Evolutionary conservation across 805 yeast genomes (phyloP).

Genomic region (Jamesozyma gamospora): DNA sequence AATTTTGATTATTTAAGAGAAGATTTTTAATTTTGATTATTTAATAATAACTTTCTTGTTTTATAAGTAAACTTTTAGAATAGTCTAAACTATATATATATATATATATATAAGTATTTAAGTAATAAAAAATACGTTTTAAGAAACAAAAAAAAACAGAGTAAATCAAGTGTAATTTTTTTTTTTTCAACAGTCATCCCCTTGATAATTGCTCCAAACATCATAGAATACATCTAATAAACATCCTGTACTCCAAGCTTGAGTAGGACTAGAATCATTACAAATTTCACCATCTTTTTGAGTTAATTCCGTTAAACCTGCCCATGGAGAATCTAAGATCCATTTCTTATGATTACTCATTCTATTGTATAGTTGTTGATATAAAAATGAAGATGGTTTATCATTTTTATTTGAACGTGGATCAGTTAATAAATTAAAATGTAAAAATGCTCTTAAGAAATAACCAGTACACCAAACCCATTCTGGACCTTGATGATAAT

Average conservation of each 20-base stretch:
- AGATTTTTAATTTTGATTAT: too few species aligned
- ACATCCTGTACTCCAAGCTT: constrained; percentile 93
- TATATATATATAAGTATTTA: too few species aligned
- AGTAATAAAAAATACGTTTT: too few species aligned
- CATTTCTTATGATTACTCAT: constrained; percentile 56
- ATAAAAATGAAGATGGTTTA: constrained; percentile 41
- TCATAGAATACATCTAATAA: constrained; percentile 72
- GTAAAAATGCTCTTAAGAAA: constrained; percentile 67
- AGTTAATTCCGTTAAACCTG: constrained; percentile 86
- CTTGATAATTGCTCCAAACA: constrained; percentile 31
- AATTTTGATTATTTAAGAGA: too few species aligned
- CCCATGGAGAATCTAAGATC: constrained; percentile 77
- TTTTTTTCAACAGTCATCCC: constrained; percentile 1
- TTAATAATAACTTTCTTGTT: too few species aligned
- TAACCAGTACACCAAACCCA: constrained; percentile 94
- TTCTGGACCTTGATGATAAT: constrained; percentile 98
- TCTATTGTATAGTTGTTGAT: constrained; percentile 50
- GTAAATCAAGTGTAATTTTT: too few species aligned
- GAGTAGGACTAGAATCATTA: constrained; percentile 84
- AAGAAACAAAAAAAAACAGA: too few species aligned
- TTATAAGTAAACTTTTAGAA: too few species aligned
- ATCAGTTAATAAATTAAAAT: constrained; percentile 38
- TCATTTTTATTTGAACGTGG: constrained; percentile 26
- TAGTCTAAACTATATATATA: too few species aligned
- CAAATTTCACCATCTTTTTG: constrained; percentile 80